phyloP scores from a whole-genome alignment of 768 basidiomycete genomes.

The Boletus rufocinnamomeus region DNA sequence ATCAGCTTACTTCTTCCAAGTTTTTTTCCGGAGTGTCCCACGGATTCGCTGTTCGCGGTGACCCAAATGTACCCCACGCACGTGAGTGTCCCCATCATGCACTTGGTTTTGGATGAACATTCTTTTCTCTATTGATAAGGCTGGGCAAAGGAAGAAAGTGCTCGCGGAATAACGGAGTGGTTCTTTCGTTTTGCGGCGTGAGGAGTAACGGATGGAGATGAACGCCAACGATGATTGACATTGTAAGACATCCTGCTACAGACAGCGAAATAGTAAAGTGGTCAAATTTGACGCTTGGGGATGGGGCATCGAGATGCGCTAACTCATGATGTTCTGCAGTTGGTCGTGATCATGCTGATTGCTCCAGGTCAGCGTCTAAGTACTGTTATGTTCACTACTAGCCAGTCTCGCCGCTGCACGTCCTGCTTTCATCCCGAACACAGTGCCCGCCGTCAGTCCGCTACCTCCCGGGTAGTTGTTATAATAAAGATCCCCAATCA shows the following conservation, averaged over 20 bases:
- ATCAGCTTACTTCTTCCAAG: constrained; percentile 53
- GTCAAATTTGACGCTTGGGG: neutral
- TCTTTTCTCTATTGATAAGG: constrained; percentile 33
- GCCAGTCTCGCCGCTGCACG: constrained; percentile 40
- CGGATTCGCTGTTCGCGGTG: constrained; percentile 31
- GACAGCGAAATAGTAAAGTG: neutral
- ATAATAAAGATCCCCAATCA: constrained; percentile 66
- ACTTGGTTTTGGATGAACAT: neutral
- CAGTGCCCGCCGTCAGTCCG: constrained; percentile 63
- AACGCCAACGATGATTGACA: neutral
- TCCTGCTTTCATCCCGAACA: constrained; percentile 64
- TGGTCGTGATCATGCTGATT: neutral
- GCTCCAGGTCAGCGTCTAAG: neutral
- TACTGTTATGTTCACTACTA: neutral
- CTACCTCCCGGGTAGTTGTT: constrained; percentile 72
- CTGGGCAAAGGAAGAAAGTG: constrained; percentile 61
- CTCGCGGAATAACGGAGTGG: constrained; percentile 50
- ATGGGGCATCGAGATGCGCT: neutral
- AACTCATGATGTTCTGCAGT: neutral
- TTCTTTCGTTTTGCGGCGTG: constrained; percentile 42
- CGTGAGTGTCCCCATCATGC: constrained; percentile 15
- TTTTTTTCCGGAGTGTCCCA: constrained; percentile 51
- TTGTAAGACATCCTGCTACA: constrained; percentile 1
- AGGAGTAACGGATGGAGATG: neutral
- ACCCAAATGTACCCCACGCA: constrained; percentile 16